Base-by-base conservation (phyloP, 2,329 filamentous ascomycete species). In the Clonostachys rhizophaga region DNA sequence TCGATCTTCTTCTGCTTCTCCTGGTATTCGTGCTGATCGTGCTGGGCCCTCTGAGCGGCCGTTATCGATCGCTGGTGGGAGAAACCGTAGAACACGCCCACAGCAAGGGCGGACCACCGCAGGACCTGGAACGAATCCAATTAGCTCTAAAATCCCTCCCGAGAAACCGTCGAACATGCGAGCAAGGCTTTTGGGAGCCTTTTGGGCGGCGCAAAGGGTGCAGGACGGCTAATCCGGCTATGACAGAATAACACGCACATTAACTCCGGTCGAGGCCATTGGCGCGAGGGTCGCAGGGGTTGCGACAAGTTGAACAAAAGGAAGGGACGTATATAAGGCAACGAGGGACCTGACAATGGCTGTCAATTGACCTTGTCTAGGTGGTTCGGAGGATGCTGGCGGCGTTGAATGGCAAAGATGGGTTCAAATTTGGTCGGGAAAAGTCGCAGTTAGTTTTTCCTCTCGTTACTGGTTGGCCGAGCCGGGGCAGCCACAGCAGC, bases 1-100 rank as follows among this genome's bases (percentile, higher is more conserved):
- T 87, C 76, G 77, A 99, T 97, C 78, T 97, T 79, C 59, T 84
- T 82, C 73, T 91, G 81, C 81, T 97, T 95, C 74, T 89, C 87
- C 66, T 91, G 79, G 69, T 92, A 97, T 69, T 96, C 89, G 65
- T 83, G 83, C 71, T 95, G 75, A 60, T 82, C 79, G 60, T 85
- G 81, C 57, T 84, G 77, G 52, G 79, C 72, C 72, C 84, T 87
- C 64, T 91, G 83, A 61, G 80, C 71, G 48, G 87, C 71, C 58
- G 75, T 85, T 70, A 99, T 86, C 53, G 83, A 81, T 64, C 86
- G 79, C 77, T 99, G 94, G 78, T 96, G 92, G 72, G 86, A 89
- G 77, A 96, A 84, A 69, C 94, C 94, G 78, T 99, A 99, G 75
- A 96, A 86, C 67, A 97, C 76, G 68, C 94, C 94, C 63, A 90